Evolutionary conservation across 805 yeast genomes (phyloP).

Genomic region (Saccharomycopsis javanensis): DNA sequence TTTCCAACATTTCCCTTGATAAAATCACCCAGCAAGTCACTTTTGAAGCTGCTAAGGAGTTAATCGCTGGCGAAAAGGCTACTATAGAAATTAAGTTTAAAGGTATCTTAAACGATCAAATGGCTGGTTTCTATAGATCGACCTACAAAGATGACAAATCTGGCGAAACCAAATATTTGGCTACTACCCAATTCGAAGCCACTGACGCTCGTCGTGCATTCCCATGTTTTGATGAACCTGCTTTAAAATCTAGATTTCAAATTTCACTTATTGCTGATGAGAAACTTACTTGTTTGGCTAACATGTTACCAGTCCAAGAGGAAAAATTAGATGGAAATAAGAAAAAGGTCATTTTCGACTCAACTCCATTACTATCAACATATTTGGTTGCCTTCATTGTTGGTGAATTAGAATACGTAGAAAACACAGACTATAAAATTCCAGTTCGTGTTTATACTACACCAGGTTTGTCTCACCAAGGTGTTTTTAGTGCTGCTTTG

Average conservation of each 20-base stretch:
- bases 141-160: constrained; percentile 41
- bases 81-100: constrained; percentile 42
- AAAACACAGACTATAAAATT: constrained; percentile 51
- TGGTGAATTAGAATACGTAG: constrained; percentile 71
- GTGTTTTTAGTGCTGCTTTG: constrained; percentile 61
- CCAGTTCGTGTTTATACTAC: constrained; percentile 79
- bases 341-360: constrained; percentile 56
- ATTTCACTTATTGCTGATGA: constrained; percentile 49
- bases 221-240: constrained; percentile 82
- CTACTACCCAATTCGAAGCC: constrained; percentile 81
- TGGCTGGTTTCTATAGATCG: constrained; percentile 78
- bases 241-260: constrained; percentile 64
- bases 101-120: constrained; percentile 62
- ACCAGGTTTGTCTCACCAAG: constrained; percentile 64
- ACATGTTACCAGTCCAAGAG: constrained; percentile 55
- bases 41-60: constrained; percentile 42
- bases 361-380: constrained; percentile 81
- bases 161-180: constrained; percentile 60
- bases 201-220: constrained; percentile 82
- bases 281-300: constrained; percentile 51
- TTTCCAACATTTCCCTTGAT: constrained; percentile 35
- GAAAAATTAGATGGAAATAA: constrained; percentile 32
- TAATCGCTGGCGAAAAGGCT: constrained; percentile 32
- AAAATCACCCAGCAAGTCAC: constrained; percentile 54
- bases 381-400: constrained; percentile 75